Evolutionary conservation across 1,284 basidiomycete genomes (phyloP).

Genomic region (Hymenochaete sp.): DNA sequence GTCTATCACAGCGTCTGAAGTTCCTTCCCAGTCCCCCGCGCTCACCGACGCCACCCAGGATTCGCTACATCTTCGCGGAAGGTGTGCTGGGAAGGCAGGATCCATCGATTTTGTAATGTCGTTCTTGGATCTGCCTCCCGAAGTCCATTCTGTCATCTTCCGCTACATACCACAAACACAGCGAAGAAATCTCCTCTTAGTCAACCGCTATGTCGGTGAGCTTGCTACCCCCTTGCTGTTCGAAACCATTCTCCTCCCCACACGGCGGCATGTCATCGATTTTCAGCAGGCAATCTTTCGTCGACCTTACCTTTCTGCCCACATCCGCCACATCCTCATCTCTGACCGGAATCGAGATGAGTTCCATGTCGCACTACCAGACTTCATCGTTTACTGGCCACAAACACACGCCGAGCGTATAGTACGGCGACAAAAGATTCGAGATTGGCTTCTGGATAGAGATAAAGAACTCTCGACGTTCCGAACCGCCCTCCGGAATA

Average conservation of each 20-base stretch:
- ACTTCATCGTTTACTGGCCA: conserved; percentile 17
- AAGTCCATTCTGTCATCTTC: conserved; percentile 14
- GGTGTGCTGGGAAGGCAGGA: too few species aligned
- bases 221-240: conserved; percentile 12
- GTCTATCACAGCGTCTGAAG: too few species aligned
- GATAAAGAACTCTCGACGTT: conserved; percentile 16
- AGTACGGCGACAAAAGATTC: conserved; percentile 15
- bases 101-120: too few species aligned
- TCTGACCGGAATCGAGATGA: conserved; percentile 17
- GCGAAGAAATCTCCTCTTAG: conserved; percentile 6
- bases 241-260: conserved; percentile 14
- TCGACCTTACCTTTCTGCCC: conserved; percentile 5
- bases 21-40: too few species aligned
- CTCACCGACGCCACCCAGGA: too few species aligned
- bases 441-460: conserved; percentile 15
- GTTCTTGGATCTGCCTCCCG: conserved; percentile 11
- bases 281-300: conserved; percentile 11
- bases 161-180: conserved; percentile 1
- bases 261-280: conserved; percentile 13
- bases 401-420: conserved; percentile 14
- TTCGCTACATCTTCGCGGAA: too few species aligned
- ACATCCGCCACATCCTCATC: conserved; percentile 16
- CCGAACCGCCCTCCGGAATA: conserved; percentile 13
- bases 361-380: conserved; percentile 15
- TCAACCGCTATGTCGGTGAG: conserved; percentile 15